Evolutionary conservation across 1,139 yeast species (phyloP), one percentile per base, ranked within the genome.

Genomic region (Hansenula sp.): DNA sequence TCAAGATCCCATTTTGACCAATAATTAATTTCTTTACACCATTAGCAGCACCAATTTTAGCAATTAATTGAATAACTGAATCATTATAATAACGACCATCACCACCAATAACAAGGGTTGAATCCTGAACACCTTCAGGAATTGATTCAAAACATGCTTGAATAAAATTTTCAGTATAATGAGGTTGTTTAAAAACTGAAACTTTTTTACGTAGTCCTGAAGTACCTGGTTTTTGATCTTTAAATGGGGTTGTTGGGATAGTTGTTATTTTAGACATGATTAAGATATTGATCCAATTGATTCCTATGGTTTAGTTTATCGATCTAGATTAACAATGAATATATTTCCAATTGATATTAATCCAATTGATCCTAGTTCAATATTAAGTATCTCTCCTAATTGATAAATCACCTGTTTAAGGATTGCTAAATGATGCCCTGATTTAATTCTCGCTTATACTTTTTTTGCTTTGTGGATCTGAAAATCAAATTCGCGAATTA

Each of bases 191-290:
- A 68, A 92, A 92, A 22, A 87, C 94, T 26, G 73, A 73, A 36
- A 90, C 96, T 66, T 84, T 88, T 71, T 92, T 92, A 59, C 98
- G 79, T 43, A 92, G 78, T 26, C 98, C 98, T 7, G 97, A 90
- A 18, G 98, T 92, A 33, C 98, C 98, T 16, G 98, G 98, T 62
- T 90, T 92, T 64, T 92, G 98, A 66, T 90, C 98, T 38, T 68
- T 73, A 63, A 78, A 90, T 2, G 96, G 82, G 19, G 74, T 78
- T n/a, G 97, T 90, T 28, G 50, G 45, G 11, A 53, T 50, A 3
- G 44, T 40, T 5, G 38, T 20, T 17, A 37, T 24, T 10, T 34
- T 18, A 5, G 24, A 21, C 24, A 21, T 21, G 39, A 43, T 16
- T 34, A 18, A 18, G 48, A 34, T 48, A 46, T 44, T 21, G 28